Percentiles rank a stretch among this genome's conserved stretches.
Evolutionary conservation across 495 filamentous ascomycete species (phyloP).

Genomic region (Rusavskia elegans): DNA sequence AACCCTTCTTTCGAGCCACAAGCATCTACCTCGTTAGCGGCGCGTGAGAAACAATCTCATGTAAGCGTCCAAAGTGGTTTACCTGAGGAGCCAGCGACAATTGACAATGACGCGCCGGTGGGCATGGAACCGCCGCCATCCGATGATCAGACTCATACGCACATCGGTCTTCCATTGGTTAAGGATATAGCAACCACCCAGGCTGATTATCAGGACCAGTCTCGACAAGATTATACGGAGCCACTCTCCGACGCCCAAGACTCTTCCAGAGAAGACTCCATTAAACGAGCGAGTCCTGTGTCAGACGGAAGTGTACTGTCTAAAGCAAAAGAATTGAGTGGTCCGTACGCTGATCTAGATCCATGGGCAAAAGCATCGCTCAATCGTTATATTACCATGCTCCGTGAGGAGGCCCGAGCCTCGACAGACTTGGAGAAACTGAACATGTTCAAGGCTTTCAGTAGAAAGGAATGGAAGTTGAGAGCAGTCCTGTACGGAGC

Average conservation of each 20-base stretch:
- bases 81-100: too few species aligned
- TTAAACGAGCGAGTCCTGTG: not conserved
- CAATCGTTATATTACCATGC: constrained; percentile 34
- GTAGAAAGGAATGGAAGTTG: constrained; percentile 33
- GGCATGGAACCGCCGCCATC: too few species aligned
- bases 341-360: constrained; percentile 34
- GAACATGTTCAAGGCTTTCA: constrained; percentile 35
- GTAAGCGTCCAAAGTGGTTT: too few species aligned
- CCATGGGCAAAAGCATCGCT: constrained; percentile 37
- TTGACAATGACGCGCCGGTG: too few species aligned
- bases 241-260: not conserved
- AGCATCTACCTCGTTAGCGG: too few species aligned
- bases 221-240: not conserved
- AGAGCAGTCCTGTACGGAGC: constrained; percentile 36
- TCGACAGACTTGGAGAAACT: constrained; percentile 33
- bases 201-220: not conserved
- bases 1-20: too few species aligned
- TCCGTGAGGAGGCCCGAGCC: constrained; percentile 35
- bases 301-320: not conserved
- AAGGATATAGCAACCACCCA: too few species aligned
- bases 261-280: not conserved
- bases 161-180: too few species aligned
- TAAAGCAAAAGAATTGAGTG: constrained; percentile 8
- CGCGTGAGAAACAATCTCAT: too few species aligned
- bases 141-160: too few species aligned